These are phyloP conservation scores for Ocimum tenuiflorum DNA, from an alignment of 257 asterid species.

Conservation along the genomic window DNA sequence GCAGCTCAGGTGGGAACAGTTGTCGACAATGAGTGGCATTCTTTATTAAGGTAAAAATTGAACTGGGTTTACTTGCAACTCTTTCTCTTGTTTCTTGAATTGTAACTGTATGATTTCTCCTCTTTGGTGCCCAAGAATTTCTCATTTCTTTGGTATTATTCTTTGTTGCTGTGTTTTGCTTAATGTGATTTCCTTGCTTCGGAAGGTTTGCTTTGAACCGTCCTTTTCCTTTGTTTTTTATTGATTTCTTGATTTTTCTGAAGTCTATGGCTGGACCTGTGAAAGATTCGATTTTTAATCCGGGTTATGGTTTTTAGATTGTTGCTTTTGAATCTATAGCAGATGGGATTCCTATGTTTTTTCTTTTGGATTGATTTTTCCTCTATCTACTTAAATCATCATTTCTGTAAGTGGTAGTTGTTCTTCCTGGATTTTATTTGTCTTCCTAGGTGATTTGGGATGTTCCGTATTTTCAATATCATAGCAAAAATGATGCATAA, in stretches of 20 bases:
- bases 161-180: not conserved
- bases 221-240: not conserved
- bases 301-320: constrained; percentile 1
- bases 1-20: not conserved
- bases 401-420: not conserved
- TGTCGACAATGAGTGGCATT: constrained; percentile 26
- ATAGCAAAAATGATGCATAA: constrained; percentile 9
- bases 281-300: constrained; percentile 10
- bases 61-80: constrained; percentile 6
- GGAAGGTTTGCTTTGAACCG: not conserved
- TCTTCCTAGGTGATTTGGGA: not conserved
- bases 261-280: not conserved
- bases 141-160: not conserved
- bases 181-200: constrained; percentile 4
- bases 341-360: not conserved
- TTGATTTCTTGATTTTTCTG: not conserved
- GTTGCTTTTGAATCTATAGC: not conserved
- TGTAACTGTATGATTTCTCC: constrained; percentile 2
- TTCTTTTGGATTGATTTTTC: not conserved
- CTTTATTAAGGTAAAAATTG: constrained; percentile 25
- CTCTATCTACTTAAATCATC: not conserved
- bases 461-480: constrained; percentile 4
- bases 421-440: constrained; percentile 10
- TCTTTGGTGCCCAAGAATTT: not conserved
- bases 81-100: constrained; percentile 7